These are phyloP conservation scores for Trypanosomatidae sp. DNA, from an alignment of 208 protist species.

Conservation along the genomic window DNA sequence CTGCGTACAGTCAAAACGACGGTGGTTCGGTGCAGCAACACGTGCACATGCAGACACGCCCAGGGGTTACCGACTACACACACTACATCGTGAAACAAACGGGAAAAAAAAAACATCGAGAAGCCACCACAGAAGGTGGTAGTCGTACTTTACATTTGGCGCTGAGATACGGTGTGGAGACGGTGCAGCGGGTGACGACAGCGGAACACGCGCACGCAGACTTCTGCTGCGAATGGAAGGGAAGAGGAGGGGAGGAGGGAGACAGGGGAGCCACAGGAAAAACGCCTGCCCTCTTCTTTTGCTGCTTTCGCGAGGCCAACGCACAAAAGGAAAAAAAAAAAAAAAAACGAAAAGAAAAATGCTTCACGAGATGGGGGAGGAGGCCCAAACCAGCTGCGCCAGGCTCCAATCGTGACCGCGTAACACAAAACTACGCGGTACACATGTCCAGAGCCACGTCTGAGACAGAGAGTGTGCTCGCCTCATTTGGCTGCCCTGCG, in stretches of 20 bases:
- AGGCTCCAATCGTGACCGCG: background rate
- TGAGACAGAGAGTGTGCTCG: constrained; percentile 4
- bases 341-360: too few species aligned
- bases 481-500: background rate
- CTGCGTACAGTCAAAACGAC: background rate
- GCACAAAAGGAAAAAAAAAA: background rate
- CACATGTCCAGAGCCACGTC: background rate
- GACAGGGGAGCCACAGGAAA: background rate
- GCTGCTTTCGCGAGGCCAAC: background rate
- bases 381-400: background rate
- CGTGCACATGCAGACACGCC: background rate
- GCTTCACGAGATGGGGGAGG: background rate
- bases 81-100: background rate
- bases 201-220: background rate
- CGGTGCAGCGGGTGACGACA: background rate
- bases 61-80: background rate
- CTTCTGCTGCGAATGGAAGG: too few species aligned
- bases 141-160: constrained; percentile 1
- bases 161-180: background rate
- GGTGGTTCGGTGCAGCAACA: background rate
- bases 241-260: background rate
- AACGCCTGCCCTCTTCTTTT: background rate
- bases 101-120: too few species aligned
- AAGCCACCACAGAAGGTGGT: background rate
- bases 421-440: background rate